Base-by-base conservation (phyloP, 2,329 filamentous ascomycete species). In the Aspergillus fumigatiaffinis region DNA sequence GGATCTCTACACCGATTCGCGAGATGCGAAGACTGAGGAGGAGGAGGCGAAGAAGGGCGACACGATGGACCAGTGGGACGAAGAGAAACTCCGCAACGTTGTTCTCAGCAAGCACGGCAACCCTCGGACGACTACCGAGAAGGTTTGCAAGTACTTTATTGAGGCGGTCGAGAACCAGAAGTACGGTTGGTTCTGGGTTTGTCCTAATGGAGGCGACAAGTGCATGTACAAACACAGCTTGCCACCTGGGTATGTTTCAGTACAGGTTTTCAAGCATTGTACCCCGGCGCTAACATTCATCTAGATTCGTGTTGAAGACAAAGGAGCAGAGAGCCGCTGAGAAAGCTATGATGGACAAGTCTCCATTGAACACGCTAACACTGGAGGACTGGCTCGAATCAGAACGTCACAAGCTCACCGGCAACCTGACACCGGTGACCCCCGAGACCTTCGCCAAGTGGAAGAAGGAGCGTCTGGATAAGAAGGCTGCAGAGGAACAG, bases 161-260 rank as follows among this genome's bases (percentile, higher is more conserved):
- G 88, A 92, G 66, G 94, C 94, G 26, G 94, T 99, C 61, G 94
- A 99, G 78, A 94, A 99, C 72, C 90, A 92, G 69, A 99, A 97
- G 77, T 99, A 99, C 70, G 94, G 94, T 61, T 99, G 94, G 94
- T 97, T 99, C 79, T 99, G 94, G 94, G 83, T 87, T 58, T 99
- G 94, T 83, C 94, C 94, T 50, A 97, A 97, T 71, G 92, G 92
- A 63, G 93, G 90, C 62, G 89, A 99, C 73, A 91, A 96, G 77
- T 99, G 94, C 89, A 97, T 94, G 88, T 99, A 99, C 74, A 92
- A 90, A 78, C 94, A 99, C 76, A 92, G 90, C 69, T 82, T 99
- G 68, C 94, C 95, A 67, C 90, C 92, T 70, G 94, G 94, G 90
- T 95, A 85, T 71, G 89, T 85, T 60, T 53, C 32, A 17, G 5